Evolutionary conservation across 495 filamentous ascomycete genomes (phyloP).

Genomic region (Aspergillus panamensis): DNA sequence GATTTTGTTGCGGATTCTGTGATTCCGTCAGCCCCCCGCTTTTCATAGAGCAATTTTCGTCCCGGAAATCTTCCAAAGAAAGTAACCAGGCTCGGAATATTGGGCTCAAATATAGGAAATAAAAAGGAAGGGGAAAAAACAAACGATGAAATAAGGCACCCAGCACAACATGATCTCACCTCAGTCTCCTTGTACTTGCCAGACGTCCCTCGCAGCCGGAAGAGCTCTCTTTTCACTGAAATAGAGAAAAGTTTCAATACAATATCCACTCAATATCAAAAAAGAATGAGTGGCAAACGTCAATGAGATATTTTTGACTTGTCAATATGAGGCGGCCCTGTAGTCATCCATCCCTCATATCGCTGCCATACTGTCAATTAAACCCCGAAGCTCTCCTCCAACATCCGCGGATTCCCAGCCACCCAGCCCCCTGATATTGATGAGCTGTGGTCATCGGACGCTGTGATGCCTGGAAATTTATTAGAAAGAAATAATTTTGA

Average conservation of each 20-base stretch:
- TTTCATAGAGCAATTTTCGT: neutral
- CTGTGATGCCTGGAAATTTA: neutral
- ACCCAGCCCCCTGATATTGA: constrained; percentile 32
- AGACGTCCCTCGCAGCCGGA: neutral
- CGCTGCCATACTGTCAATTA: constrained; percentile 17
- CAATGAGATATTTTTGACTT: neutral
- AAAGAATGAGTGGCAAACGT: neutral
- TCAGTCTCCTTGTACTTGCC: neutral
- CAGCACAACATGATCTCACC: neutral
- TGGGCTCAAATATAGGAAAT: constrained; percentile 12
- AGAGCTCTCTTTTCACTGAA: neutral
- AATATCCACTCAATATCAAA: neutral
- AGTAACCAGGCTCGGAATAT: neutral
- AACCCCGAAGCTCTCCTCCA: constrained; percentile 17
- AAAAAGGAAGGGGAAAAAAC: constrained; percentile 4
- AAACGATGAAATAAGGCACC: neutral
- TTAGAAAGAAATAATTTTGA: constrained; percentile 4
- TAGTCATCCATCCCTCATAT: constrained; percentile 16
- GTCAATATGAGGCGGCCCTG: constrained; percentile 4
- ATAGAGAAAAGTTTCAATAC: neutral
- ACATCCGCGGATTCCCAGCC: constrained; percentile 35
- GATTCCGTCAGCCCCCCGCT: constrained; percentile 12
- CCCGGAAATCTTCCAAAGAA: constrained; percentile 1
- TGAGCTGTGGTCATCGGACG: neutral
- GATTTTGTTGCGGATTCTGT: constrained; percentile 13